Evolutionary conservation across 2,329 filamentous ascomycete species (phyloP), one percentile per base, ranked within the genome.

Genomic region (Cercospora citrullina): DNA sequence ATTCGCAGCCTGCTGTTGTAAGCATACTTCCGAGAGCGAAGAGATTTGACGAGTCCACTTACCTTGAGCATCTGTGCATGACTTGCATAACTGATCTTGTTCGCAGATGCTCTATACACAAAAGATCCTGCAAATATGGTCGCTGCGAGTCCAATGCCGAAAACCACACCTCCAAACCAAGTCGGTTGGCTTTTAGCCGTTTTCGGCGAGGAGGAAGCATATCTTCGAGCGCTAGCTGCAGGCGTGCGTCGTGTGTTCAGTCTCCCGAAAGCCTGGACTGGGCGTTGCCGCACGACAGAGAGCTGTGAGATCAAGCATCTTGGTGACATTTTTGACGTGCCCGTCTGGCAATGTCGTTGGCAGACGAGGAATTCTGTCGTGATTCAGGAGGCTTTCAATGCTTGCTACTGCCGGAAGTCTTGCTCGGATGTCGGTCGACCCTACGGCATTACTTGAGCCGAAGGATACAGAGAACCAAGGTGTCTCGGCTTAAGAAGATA

Each of bases 41-140:
- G n/a, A n/a, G n/a, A n/a, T n/a, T n/a, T n/a, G n/a, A n/a, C n/a
- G n/a, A n/a, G n/a, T n/a, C n/a, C n/a, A n/a, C 31, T 33, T 10
- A 33, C 33, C 28, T 60, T 64, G 23, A 72, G 67, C 70, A 72
- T 72, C 21, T 69, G 67, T 6, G 67, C 28, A 8, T 59, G 63
- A 30, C 45, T 63, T 14, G 69, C 70, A 39, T 72, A 72, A 12
- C 33, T 45, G 33, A 69, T 68, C 9, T 45, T 51, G 10, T n/a
- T 36, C 23, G 55, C 18, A 3, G 36, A 21, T 9, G 63, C 18
- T 30, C 55, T 21, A 36, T 53, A 60, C 6, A 55, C 55, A 33
- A 60, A 60, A 48, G 63, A 51, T 21, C 21, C 57, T 23, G 55
- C 39, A n/a, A 60, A 60, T 14, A 60, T 60, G 18, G 30, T 53